Evolutionary conservation across 2,329 filamentous ascomycete species (phyloP), one percentile per base, ranked within the genome.

Genomic region (Aspergillus sp.): DNA sequence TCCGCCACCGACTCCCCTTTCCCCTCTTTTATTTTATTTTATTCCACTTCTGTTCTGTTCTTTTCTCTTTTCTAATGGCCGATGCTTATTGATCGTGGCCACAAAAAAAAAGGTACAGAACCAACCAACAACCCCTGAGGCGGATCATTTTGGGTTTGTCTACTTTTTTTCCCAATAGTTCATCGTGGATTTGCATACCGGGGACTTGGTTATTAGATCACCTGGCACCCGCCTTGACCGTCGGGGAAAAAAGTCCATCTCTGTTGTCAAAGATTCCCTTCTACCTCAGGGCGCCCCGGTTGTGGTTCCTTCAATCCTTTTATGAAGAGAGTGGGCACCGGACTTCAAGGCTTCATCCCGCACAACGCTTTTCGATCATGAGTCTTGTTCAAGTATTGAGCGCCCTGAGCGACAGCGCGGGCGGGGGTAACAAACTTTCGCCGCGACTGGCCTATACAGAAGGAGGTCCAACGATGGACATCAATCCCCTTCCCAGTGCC

Each of bases 401-500:
- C 53, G 52, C 56, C 18, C 56, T 72, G 46, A 56, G 67, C 49
- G 51, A 57, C 53, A 57, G 60, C 26, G 50, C 63, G 42, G 62
- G 62, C 10, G 55, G 59, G 39, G 60, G 58, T 1, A 53, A 66
- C 26, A 53, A 58, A 7, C 59, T 74, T 29, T 60, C 56, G 5
- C 66, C 63, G 36, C 69, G 71, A 50, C 52, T 70, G 50, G 63
- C 57, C 39, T 64, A 65, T 46, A 62, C n/a, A 12, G 52, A 64
- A 11, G 24, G 39, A 6, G 63, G 58, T 18, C 29, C 42, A 18
- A 59, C 52, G 7, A 45, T 65, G 49, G 65, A 69, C 55, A 73
- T 79, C 47, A 65, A 73, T 54, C 75, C 75, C 32, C 64, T 78
- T 11, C 74, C 75, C 11, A 32, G 49, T 4, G 65, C 65, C 16